Evolutionary conservation across 108 stramenopile genomes (phyloP), one percentile per base, ranked within the genome.

Genomic region (Nannochloropsis salina): DNA sequence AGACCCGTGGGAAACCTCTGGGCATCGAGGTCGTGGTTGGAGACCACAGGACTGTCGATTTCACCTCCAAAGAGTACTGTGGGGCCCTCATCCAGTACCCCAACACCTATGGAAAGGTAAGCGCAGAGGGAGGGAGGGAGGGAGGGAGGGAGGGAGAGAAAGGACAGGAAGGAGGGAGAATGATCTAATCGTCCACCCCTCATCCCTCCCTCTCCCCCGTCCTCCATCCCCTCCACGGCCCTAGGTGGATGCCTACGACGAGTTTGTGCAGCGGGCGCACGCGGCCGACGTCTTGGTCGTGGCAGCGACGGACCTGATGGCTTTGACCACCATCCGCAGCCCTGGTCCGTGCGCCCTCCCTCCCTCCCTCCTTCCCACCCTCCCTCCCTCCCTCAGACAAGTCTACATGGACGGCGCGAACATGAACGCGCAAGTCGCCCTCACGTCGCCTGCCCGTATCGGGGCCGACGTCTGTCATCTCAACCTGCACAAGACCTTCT

Each of bases 331-430:
- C 87, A 80, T 98, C 45, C 94, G 94, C 79, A 92, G 97, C 44
- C 97, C 97, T 61, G 47, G 47, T 51, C 9, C 9, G 47, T 9
- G 12, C 10, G 10, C 12, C 9, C 47, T 12, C 47, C 47, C 47
- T 12, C 47, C 47, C 47, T 51, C 47, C 47, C 47, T 51, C 47
- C n/a, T n/a, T n/a, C 47, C 47, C 47, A 9, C 47, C 47, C 47
- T 51, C 47, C 47, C 47, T 51, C 47, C 47, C 12, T 51, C 12
- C 47, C n/a, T 12, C 47, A 51, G 47, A 51, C 96, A 97, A 84
- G 97, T 98, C 42, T 99, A 98, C 95, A 98, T 98, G 97, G 97
- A 99, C 87, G 99, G 99, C 82, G 99, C 99, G 83, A 99, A 99
- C 93, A 97, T 99, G 96, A 99, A 99, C 90, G 99, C 99, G 40